These are phyloP conservation scores for Nicotiana obtusifolia DNA, from an alignment of 257 asterid genomes.

Conservation along the genomic window DNA sequence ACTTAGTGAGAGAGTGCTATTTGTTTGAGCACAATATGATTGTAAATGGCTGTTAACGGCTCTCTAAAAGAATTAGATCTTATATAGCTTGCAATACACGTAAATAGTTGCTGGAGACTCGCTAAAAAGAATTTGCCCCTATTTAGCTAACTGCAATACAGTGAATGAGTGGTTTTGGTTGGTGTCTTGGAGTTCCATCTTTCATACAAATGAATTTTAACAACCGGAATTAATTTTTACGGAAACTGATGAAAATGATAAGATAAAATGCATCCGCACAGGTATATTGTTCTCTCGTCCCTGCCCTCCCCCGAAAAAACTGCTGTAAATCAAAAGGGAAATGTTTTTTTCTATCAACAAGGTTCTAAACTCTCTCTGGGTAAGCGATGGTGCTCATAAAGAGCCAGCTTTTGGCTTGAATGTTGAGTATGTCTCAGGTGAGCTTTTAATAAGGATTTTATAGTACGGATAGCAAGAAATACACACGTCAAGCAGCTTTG, in stretches of 20 bases:
- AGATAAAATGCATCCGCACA: background rate
- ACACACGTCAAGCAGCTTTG: constrained; percentile 5
- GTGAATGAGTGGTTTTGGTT: background rate
- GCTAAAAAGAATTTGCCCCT: background rate
- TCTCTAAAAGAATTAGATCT: background rate
- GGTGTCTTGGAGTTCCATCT: background rate
- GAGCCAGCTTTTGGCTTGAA: background rate
- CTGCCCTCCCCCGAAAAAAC: background rate
- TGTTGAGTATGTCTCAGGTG: background rate
- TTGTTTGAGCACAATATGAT: background rate
- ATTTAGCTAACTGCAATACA: background rate
- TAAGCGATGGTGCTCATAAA: background rate
- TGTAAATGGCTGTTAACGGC: background rate
- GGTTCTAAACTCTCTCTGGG: background rate
- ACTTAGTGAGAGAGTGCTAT: background rate
- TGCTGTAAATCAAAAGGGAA: background rate
- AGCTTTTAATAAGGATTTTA: background rate
- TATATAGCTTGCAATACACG: background rate
- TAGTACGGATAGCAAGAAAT: background rate
- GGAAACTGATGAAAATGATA: background rate
- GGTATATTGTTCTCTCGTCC: background rate
- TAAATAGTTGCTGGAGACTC: background rate
- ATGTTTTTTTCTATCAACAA: background rate
- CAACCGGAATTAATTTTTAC: background rate
- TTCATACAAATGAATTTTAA: background rate